phyloP scores from a whole-genome alignment of 768 basidiomycete species.

The Macrolepiota albuminosa region DNA sequence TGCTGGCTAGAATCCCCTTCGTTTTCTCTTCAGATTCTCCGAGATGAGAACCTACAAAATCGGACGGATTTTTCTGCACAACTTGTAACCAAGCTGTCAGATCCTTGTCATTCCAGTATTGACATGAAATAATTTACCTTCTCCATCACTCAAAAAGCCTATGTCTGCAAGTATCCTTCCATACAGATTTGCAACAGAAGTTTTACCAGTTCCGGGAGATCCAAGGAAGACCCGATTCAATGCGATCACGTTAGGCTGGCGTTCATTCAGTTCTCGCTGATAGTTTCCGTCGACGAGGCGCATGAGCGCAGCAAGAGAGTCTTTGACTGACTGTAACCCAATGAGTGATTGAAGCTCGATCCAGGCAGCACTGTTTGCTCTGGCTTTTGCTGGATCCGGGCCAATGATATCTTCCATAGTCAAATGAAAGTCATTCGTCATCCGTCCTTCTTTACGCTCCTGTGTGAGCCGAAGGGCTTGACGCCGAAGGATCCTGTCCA shows the following conservation, averaged over 20 bases:
- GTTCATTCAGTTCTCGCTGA: not conserved
- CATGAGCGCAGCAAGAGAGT: slow-evolving; percentile 35
- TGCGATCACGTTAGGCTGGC: not conserved
- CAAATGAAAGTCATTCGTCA: not conserved
- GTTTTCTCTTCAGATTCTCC: not conserved
- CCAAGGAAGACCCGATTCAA: not conserved
- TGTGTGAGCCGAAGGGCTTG: not conserved
- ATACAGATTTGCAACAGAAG: not conserved
- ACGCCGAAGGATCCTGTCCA: not conserved
- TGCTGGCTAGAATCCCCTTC: not conserved
- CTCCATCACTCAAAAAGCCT: slow-evolving; percentile 2
- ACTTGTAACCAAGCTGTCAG: not conserved
- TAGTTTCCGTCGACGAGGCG: not conserved
- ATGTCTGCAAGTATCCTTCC: not conserved
- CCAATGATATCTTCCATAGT: not conserved
- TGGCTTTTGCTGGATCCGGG: not conserved
- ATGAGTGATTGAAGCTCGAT: not conserved
- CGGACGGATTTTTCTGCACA: not conserved
- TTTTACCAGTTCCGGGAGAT: slow-evolving; percentile 12
- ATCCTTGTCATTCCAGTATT: not conserved
- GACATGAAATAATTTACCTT: not conserved
- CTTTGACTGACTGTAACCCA: slow-evolving; percentile 40
- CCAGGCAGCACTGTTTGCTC: not conserved
- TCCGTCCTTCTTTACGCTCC: not conserved
- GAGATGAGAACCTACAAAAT: not conserved